Evolutionary conservation across 495 filamentous ascomycete species (phyloP).

Genomic region (Tuber indicum): DNA sequence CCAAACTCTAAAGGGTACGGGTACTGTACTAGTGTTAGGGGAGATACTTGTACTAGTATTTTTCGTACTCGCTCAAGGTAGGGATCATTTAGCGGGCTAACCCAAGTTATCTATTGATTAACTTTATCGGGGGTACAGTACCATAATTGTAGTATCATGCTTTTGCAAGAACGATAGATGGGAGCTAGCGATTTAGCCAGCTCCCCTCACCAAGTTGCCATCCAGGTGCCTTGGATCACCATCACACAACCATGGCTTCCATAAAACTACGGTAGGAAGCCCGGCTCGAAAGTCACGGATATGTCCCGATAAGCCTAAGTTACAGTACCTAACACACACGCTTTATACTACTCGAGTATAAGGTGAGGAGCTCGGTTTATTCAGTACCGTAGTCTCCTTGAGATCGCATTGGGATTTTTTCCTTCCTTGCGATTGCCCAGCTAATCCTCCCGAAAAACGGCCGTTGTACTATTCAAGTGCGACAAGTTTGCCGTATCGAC

Average conservation of each 20-base stretch:
- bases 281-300: not conserved
- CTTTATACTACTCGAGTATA: not conserved
- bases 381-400: not conserved
- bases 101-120: not conserved
- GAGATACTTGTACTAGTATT: too few species aligned
- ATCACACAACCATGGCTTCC: constrained; percentile 1
- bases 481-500: not conserved
- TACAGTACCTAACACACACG: not conserved
- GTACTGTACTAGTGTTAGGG: too few species aligned
- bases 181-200: not conserved
- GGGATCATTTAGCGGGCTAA: not conserved
- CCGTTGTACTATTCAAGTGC: not conserved
- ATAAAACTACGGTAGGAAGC: not conserved
- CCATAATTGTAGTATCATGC: not conserved
- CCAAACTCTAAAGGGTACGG: too few species aligned
- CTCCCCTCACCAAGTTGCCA: not conserved
- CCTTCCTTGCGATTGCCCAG: not conserved
- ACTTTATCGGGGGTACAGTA: not conserved
- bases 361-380: not conserved
- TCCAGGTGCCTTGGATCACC: not conserved
- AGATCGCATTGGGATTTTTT: not conserved
- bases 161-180: not conserved
- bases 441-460: not conserved
- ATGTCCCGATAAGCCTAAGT: not conserved
- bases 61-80: not conserved